phyloP scores from a whole-genome alignment of 176 grass and related monocot species.

The Bonia amplexicaulis region DNA sequence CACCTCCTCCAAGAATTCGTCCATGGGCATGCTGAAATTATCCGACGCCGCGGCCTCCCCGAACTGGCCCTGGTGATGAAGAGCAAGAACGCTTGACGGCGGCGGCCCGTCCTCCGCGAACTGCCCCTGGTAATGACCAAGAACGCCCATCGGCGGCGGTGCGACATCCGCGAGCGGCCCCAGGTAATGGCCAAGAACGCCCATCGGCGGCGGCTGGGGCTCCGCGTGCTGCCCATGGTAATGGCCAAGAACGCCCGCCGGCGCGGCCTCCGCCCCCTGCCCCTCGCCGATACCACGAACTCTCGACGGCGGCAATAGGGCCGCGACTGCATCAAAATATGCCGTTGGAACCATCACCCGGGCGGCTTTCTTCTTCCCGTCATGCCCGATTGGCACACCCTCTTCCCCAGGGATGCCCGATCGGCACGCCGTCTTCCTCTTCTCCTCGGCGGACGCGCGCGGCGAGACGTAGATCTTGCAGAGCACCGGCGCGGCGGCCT shows the following conservation, averaged over 20 bases:
- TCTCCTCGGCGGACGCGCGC: background rate
- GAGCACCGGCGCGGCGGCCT: background rate
- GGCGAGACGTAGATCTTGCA: slow-evolving; percentile 26
- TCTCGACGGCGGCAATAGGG: background rate
- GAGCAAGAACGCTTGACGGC: background rate
- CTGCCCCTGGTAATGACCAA: background rate
- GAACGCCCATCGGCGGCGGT: background rate
- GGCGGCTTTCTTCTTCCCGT: background rate
- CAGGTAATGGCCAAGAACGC: background rate
- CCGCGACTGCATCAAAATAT: background rate
- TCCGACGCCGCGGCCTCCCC: background rate
- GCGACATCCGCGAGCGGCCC: background rate
- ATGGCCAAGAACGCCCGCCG: background rate
- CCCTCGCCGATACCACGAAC: slow-evolving; percentile 16
- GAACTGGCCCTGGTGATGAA: background rate
- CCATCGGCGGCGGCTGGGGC: background rate
- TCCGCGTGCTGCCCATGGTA: background rate
- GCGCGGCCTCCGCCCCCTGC: background rate
- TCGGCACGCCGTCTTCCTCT: background rate
- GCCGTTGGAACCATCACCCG: background rate
- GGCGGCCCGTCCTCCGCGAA: background rate
- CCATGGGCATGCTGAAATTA: background rate
- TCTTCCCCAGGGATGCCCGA: background rate
- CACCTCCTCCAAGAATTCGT: background rate
- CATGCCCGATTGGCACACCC: background rate